Evolutionary conservation across 164 flowering plant species (phyloP).

Genomic region (Annona squamosa): DNA sequence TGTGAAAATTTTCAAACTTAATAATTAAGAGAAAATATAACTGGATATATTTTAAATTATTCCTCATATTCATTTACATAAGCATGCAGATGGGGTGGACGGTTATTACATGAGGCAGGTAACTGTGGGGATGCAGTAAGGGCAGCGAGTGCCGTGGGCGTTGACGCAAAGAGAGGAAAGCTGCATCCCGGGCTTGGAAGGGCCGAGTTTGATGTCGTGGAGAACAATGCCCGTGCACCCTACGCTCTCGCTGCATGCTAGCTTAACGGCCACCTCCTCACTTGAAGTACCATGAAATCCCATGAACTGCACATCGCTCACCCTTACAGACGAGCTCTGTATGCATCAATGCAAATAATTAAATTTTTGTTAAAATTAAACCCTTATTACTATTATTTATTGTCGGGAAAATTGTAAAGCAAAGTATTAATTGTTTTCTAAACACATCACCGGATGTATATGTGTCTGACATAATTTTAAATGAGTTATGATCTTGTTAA

Average conservation of each 20-base stretch:
- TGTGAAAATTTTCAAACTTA: too few species aligned
- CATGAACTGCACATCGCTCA: not conserved
- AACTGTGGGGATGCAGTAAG: not conserved
- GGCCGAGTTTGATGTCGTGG: not conserved
- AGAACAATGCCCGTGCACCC: constrained; percentile 1
- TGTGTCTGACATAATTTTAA: too few species aligned
- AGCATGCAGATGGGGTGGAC: too few species aligned
- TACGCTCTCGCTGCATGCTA: not conserved
- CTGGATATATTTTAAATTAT: too few species aligned
- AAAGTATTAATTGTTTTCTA: too few species aligned
- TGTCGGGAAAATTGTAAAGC: not conserved
- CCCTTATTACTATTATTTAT: not conserved
- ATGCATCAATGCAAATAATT: not conserved
- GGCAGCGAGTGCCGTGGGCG: not conserved
- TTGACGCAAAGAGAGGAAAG: not conserved
- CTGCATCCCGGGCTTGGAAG: not conserved
- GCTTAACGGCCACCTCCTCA: not conserved
- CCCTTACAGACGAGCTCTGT: not conserved
- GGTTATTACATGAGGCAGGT: not conserved
- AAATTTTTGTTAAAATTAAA: not conserved
- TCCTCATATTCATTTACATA: too few species aligned
- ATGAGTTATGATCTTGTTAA: too few species aligned
- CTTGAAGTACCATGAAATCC: constrained; percentile 3
- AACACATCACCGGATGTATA: not conserved
- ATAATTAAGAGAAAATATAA: too few species aligned